A percentile compares a stretch with the other conserved stretches of the same genome.
phyloP scores from a whole-genome alignment of 371 early-diverging fungal species.

The Apophysomyces variabilis region DNA sequence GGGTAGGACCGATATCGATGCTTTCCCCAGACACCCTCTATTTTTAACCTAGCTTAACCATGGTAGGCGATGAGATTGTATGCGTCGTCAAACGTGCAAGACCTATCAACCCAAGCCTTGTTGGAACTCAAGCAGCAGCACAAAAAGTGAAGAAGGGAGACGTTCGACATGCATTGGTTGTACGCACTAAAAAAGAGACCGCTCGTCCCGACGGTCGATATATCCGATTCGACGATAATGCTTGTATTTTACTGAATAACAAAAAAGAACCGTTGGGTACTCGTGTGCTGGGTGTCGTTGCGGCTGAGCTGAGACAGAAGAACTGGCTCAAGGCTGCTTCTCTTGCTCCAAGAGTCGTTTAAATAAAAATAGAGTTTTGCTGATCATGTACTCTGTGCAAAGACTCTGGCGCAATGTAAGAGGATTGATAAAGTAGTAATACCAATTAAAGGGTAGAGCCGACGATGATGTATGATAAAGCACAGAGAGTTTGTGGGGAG shows the following conservation, averaged over 20 bases:
- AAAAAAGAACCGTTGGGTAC: slow-evolving; percentile 94
- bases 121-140: slow-evolving; percentile 55
- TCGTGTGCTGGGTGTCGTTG: slow-evolving; percentile 90
- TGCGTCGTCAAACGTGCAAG: slow-evolving; percentile 94
- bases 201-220: slow-evolving; percentile 92
- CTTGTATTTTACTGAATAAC: slow-evolving; percentile 93
- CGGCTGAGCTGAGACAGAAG: slow-evolving; percentile 90
- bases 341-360: slow-evolving; percentile 93
- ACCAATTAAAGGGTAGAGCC: no score
- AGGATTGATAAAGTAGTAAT: no score
- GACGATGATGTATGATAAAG: no score
- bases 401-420: no score
- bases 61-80: slow-evolving; percentile 93
- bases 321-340: slow-evolving; percentile 95
- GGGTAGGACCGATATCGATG: slow-evolving; percentile 37
- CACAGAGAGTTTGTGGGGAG: no score
- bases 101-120: slow-evolving; percentile 67
- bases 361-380: slow-evolving; percentile 28
- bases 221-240: slow-evolving; percentile 97
- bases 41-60: neutral
- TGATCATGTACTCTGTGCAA: slow-evolving; percentile 3
- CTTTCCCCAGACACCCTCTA: neutral
- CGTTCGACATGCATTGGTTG: slow-evolving; percentile 91
- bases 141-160: slow-evolving; percentile 95
- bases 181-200: slow-evolving; percentile 91